Evolutionary conservation across 495 filamentous ascomycete genomes (phyloP).

Genomic region (Podospora comata): DNA sequence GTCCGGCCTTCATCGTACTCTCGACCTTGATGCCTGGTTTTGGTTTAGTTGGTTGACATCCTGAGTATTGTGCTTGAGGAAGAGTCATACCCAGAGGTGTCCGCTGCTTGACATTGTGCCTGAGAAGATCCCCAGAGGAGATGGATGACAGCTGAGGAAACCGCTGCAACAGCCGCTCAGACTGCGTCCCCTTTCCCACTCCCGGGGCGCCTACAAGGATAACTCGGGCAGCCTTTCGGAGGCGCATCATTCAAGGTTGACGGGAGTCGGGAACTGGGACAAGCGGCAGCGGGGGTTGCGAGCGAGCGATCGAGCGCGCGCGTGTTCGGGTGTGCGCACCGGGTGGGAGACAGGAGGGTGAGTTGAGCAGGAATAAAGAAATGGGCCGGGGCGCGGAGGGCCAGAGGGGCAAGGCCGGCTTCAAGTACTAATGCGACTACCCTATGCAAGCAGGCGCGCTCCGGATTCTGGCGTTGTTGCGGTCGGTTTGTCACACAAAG

Average conservation of each 20-base stretch:
- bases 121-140: slow-evolving; percentile 87
- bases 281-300: slow-evolving; percentile 2
- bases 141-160: slow-evolving; percentile 89
- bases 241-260: slow-evolving; percentile 45
- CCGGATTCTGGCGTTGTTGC: background rate
- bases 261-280: background rate
- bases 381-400: slow-evolving; percentile 1
- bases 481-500: slow-evolving; percentile 3
- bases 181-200: slow-evolving; percentile 92
- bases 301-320: background rate
- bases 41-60: background rate
- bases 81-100: slow-evolving; percentile 72
- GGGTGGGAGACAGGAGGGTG: background rate
- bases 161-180: slow-evolving; percentile 76
- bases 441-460: background rate
- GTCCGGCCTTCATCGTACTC: slow-evolving; percentile 75
- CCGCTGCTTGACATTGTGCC: slow-evolving; percentile 84
- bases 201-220: slow-evolving; percentile 94
- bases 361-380: background rate
- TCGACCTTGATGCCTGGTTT: slow-evolving; percentile 79
- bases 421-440: background rate
- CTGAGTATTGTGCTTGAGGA: background rate
- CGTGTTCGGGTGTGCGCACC: background rate
- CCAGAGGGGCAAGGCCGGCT: slow-evolving; percentile 1
- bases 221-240: slow-evolving; percentile 80